Percentiles rank a stretch among this genome's conserved stretches.
phyloP scores from a whole-genome alignment of 179 eudicot genomes.

The Carnegiea gigantea region DNA sequence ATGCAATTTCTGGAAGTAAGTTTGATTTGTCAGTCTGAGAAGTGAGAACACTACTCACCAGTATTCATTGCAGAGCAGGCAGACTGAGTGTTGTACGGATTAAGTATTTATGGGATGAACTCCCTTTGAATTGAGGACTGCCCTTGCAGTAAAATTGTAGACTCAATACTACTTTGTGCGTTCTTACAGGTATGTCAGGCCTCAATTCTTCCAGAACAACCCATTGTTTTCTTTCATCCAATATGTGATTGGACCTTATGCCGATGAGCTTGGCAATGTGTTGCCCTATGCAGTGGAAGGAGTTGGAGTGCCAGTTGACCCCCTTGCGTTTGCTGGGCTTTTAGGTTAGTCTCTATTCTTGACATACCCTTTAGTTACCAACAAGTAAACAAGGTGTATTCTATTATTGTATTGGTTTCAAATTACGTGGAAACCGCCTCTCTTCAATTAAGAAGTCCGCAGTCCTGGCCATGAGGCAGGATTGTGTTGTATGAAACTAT shows the following conservation, averaged over 20 bases:
- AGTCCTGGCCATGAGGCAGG: too few species aligned
- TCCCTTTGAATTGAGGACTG: too few species aligned
- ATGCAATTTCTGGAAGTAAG: too few species aligned
- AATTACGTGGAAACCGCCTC: too few species aligned
- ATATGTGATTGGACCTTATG: slow-evolving; percentile 78
- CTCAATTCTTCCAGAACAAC: slow-evolving; percentile 89
- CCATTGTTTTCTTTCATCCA: slow-evolving; percentile 88
- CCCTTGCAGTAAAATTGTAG: neutral
- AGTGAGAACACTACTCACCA: too few species aligned
- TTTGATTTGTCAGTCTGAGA: too few species aligned
- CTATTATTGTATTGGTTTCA: too few species aligned
- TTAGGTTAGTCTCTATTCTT: slow-evolving; percentile 52
- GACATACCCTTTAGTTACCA: neutral
- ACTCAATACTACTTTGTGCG: neutral
- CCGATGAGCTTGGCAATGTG: slow-evolving; percentile 92
- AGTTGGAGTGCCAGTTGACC: slow-evolving; percentile 96
- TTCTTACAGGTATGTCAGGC: slow-evolving; percentile 78
- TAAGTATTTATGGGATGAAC: too few species aligned
- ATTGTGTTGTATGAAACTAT: too few species aligned
- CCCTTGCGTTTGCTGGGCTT: slow-evolving; percentile 97
- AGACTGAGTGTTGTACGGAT: too few species aligned
- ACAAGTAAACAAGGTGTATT: neutral
- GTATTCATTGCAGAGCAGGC: too few species aligned
- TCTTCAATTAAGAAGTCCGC: too few species aligned
- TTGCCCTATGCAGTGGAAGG: slow-evolving; percentile 96